Conservation (phyloP, 2,329 filamentous ascomycete genomes). For the Keithomyces neogunnii region DNA sequence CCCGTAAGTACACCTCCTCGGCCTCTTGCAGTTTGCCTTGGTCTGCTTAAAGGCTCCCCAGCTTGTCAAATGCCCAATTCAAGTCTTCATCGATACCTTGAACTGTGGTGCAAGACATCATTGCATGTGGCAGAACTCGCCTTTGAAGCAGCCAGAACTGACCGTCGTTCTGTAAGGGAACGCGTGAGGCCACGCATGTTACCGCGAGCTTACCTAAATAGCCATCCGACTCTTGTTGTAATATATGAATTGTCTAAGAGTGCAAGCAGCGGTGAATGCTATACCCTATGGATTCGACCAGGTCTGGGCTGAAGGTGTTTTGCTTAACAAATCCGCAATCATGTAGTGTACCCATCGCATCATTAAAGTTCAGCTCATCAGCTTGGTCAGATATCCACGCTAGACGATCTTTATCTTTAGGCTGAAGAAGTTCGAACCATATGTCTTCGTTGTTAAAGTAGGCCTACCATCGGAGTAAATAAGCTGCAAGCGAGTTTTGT, state of each 20-base stretch:
- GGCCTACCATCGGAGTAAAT: conserved; percentile 1
- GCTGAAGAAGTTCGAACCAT: conserved; percentile 2
- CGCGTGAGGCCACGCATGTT: background rate
- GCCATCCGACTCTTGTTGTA: background rate
- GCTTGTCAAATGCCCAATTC: no score
- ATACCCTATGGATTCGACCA: background rate
- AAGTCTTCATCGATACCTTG: no score
- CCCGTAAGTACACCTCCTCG: no score
- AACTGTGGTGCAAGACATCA: no score
- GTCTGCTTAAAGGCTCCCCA: no score
- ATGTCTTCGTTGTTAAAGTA: conserved; percentile 3
- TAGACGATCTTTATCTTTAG: background rate
- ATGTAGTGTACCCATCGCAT: background rate
- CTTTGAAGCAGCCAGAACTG: no score
- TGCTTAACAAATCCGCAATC: background rate
- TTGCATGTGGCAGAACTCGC: no score
- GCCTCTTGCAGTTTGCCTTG: no score
- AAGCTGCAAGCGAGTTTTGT: background rate
- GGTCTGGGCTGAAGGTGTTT: background rate
- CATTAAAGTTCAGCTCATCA: conserved; percentile 1
- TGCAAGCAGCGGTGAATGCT: conserved; percentile 1
- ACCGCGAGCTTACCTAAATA: background rate
- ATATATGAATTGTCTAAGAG: background rate
- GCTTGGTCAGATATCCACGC: background rate
- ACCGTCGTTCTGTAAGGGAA: background rate